Base-by-base conservation (phyloP, 441 rosid genomes). In the Hura crepitans region DNA sequence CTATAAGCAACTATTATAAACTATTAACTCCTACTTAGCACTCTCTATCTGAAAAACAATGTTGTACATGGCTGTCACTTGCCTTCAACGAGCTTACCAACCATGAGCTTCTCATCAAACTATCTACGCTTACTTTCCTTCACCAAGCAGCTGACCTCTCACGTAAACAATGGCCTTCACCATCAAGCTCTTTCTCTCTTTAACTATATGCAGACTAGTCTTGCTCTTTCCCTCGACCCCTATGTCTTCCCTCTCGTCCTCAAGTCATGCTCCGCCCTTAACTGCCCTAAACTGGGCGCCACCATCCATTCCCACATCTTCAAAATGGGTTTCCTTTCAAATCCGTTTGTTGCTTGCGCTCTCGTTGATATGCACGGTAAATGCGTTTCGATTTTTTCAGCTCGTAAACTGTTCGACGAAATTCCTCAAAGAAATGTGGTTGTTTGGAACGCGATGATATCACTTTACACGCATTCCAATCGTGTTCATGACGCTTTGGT, bases 371-470 rank as follows among this genome's bases (percentile, higher is more conserved):
- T 80, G 77, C 83, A 88, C 8, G 87, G 87, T 0, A 85, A 85
- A 79, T 83, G 89, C 68, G 46, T 75, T 5, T 82, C 85, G 18
- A 50, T 78, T 55, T 78, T 42, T 20, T 20, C 67, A 1, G 90
- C 89, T 0, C 89, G 80, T 49, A 77, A 81, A 37, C 65, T 85
- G 84, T 88, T 85, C 79, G 84, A 86, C 45, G 87, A 88, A 86
- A 82, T 86, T 79, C 82, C 87, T 77, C 76, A 73, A 0, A 79
- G 85, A 65, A 86, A 79, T 37, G 84, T 75, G 11, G 82, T 86
- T 46, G 79, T 74, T 25, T 88, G 87, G 91, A 86, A 78, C 66
- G 77, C 82, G 1, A 79, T 86, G 88, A 73, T 88, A 53, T 85
- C 91, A 7, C 78, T 83, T 37, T 85, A 86, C 60, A 71, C 70